A percentile compares a stretch with the other conserved stretches of the same genome.
Conservation (phyloP, 2,329 filamentous ascomycete genomes). For the Orbilia blumenaviensis region DNA sequence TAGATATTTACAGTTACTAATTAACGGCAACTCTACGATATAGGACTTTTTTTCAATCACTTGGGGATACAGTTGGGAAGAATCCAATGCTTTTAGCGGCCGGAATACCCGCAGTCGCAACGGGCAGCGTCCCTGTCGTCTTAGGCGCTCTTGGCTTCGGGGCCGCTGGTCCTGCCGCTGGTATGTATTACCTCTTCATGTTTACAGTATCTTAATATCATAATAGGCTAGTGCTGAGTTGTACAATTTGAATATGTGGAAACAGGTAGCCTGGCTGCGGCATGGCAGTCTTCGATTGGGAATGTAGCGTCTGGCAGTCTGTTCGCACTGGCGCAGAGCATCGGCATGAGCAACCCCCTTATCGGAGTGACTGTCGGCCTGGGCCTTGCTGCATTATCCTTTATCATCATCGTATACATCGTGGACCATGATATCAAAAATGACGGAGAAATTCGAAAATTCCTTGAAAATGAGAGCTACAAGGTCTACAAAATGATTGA, state of each 20-base stretch:
- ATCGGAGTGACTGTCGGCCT: slow-evolving; percentile 1
- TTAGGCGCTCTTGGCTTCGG: slow-evolving; percentile 15
- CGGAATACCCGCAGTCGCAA: not conserved
- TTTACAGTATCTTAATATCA: not conserved
- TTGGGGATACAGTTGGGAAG: not conserved
- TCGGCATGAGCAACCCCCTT: not conserved
- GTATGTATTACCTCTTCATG: not conserved
- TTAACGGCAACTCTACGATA: not conserved
- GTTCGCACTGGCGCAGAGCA: slow-evolving; percentile 18
- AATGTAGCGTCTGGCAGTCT: slow-evolving; percentile 25
- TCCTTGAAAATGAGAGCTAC: not conserved
- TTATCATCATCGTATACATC: not conserved
- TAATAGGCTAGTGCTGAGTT: too few relatives aligned
- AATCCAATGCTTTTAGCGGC: not conserved
- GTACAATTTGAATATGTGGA: too few relatives aligned
- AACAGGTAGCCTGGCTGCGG: slow-evolving; percentile 1
- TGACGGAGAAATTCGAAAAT: not conserved
- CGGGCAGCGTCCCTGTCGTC: not conserved
- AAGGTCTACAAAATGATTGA: not conserved
- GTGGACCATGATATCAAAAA: not conserved
- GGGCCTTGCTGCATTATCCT: not conserved
- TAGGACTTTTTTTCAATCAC: not conserved
- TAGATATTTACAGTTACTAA: not conserved
- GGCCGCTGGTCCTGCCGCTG: not conserved
- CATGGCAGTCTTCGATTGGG: slow-evolving; percentile 22